Evolutionary conservation across 441 rosid genomes (phyloP).

Genomic region (Codiaeum variegatum): DNA sequence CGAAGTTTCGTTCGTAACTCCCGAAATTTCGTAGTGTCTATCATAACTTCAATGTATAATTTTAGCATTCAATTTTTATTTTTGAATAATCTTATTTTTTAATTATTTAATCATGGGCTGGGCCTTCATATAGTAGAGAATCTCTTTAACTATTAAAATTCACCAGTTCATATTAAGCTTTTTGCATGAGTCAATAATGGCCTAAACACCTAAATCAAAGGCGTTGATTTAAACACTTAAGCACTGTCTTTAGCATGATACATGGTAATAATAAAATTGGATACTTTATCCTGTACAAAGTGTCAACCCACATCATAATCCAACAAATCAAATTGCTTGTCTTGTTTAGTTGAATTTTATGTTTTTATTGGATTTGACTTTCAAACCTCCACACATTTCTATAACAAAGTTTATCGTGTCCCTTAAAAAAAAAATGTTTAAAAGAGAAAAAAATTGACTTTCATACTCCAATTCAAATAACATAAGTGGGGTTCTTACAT

Average conservation of each 20-base stretch:
- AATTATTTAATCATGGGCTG: too few relatives aligned
- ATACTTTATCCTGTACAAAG: not conserved
- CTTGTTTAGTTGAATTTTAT: slow-evolving; percentile 8
- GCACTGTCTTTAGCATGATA: too few relatives aligned
- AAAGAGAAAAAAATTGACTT: not conserved
- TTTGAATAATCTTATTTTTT: not conserved
- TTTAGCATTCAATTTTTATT: not conserved
- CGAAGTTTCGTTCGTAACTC: too few relatives aligned
- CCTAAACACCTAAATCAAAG: not conserved
- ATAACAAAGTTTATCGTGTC: not conserved
- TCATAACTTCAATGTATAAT: not conserved
- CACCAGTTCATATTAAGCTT: too few relatives aligned
- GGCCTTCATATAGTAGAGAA: too few relatives aligned
- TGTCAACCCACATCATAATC: not conserved
- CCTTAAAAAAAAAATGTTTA: not conserved
- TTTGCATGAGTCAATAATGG: not conserved
- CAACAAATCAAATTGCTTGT: slow-evolving; percentile 2
- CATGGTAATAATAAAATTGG: too few relatives aligned
- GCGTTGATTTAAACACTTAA: not conserved
- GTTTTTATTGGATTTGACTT: slow-evolving; percentile 18
- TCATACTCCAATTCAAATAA: not conserved
- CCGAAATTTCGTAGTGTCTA: too few relatives aligned
- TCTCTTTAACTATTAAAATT: too few relatives aligned
- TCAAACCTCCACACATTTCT: slow-evolving; percentile 1
- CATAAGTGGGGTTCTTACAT: too few relatives aligned